Conservation (phyloP, 495 filamentous ascomycete species). For the Usnea hakonensis region DNA sequence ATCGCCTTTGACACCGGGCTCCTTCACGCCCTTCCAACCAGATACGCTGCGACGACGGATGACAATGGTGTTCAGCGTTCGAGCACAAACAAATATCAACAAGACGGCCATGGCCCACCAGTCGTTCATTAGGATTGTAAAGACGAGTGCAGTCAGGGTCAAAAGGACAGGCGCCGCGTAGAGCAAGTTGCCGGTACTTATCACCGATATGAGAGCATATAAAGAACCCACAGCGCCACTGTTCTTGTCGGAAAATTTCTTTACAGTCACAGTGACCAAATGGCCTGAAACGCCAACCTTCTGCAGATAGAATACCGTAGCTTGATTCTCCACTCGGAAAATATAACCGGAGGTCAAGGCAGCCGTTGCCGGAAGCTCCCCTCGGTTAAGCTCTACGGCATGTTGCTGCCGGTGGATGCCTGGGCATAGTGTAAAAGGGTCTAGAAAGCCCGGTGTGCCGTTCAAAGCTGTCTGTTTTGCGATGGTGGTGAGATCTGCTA, state of each 20-base stretch:
- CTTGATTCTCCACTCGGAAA: constrained; percentile 46
- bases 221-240: too few species aligned
- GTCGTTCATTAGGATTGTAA: constrained; percentile 34
- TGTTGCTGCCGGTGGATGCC: constrained; percentile 54
- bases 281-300: constrained; percentile 38
- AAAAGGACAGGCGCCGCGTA: constrained; percentile 36
- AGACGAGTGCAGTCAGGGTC: constrained; percentile 27
- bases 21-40: constrained; percentile 33
- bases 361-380: constrained; percentile 25
- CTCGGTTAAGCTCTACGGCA: constrained; percentile 34
- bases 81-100: constrained; percentile 41
- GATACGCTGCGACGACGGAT: constrained; percentile 39
- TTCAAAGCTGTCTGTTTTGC: constrained; percentile 47
- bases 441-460: constrained; percentile 44
- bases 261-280: constrained; percentile 41
- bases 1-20: constrained; percentile 33
- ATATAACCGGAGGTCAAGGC: constrained; percentile 34
- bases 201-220: too few species aligned
- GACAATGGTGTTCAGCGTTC: constrained; percentile 45
- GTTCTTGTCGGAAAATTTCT: background rate
- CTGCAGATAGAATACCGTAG: constrained; percentile 45
- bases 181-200: too few species aligned
- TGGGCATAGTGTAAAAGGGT: constrained; percentile 49
- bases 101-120: constrained; percentile 45
- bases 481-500: constrained; percentile 50